These are phyloP conservation scores for Liriodendron chinense DNA, from an alignment of 164 flowering plant species.

Conservation along the genomic window DNA sequence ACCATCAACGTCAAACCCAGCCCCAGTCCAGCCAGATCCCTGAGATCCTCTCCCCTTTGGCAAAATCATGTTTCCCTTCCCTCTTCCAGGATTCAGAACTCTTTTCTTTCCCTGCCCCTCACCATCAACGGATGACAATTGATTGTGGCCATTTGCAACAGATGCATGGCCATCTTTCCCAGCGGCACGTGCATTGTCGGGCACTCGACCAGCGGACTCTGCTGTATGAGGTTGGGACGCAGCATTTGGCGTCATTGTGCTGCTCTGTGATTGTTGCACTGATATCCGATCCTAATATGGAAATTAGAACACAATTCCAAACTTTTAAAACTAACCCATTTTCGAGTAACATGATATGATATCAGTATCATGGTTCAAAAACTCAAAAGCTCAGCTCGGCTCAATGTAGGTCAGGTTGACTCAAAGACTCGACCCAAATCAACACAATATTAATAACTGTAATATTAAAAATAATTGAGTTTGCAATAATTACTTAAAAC, in stretches of 20 bases:
- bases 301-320: slow-evolving; percentile 2
- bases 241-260: slow-evolving; percentile 20
- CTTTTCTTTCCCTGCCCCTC: slow-evolving; percentile 76
- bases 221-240: slow-evolving; percentile 21
- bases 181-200: slow-evolving; percentile 23
- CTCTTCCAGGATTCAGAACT: slow-evolving; percentile 51
- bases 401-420: too few species aligned
- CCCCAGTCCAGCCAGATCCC: slow-evolving; percentile 91
- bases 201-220: slow-evolving; percentile 20
- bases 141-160: slow-evolving; percentile 36
- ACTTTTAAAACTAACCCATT: background rate
- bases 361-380: too few species aligned
- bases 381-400: too few species aligned
- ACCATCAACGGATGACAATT: slow-evolving; percentile 38
- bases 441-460: too few species aligned
- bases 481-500: too few species aligned
- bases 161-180: slow-evolving; percentile 30
- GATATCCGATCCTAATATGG: slow-evolving; percentile 36
- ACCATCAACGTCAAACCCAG: slow-evolving; percentile 89
- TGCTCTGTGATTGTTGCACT: slow-evolving; percentile 25
- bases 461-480: too few species aligned
- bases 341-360: too few species aligned
- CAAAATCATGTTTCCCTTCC: slow-evolving; percentile 64
- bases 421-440: too few species aligned
- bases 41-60: slow-evolving; percentile 69